Percentiles rank a stretch among this genome's conserved stretches.
Evolutionary conservation across 441 rosid genomes (phyloP).

Genomic region (Brassica balearica): DNA sequence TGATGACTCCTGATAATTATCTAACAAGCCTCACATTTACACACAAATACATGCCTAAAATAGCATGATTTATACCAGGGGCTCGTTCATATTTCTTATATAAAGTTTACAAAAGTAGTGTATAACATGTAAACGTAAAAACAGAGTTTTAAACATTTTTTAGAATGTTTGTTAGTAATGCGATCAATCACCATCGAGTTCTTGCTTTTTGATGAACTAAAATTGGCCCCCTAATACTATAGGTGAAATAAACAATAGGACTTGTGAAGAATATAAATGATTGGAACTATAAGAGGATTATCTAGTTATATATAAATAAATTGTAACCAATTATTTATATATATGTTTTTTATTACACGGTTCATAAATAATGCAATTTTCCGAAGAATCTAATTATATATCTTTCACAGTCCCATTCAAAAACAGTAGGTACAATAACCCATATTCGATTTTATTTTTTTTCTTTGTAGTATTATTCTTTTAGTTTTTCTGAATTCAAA

Average conservation of each 20-base stretch:
- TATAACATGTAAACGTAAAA: too few species aligned
- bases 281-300: not conserved
- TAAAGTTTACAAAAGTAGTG: too few species aligned
- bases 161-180: too few species aligned
- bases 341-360: not conserved
- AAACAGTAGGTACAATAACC: slow-evolving; percentile 2
- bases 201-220: not conserved
- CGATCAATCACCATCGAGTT: not conserved
- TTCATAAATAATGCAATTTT: not conserved
- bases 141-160: too few species aligned
- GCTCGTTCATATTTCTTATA: too few species aligned
- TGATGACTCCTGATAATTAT: too few species aligned
- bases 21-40: too few species aligned
- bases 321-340: not conserved
- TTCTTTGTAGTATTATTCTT: not conserved
- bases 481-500: not conserved
- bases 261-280: not conserved
- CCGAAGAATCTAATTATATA: not conserved
- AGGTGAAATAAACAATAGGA: not conserved
- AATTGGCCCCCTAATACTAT: not conserved
- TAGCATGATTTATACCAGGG: too few species aligned
- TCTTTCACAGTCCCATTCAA: not conserved
- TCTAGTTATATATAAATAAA: not conserved
- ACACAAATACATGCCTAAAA: too few species aligned
- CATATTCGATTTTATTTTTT: not conserved